Percentiles rank a stretch among this genome's conserved stretches.
phyloP scores from a whole-genome alignment of 495 filamentous ascomycete genomes.

The Penicillium pulvis region DNA sequence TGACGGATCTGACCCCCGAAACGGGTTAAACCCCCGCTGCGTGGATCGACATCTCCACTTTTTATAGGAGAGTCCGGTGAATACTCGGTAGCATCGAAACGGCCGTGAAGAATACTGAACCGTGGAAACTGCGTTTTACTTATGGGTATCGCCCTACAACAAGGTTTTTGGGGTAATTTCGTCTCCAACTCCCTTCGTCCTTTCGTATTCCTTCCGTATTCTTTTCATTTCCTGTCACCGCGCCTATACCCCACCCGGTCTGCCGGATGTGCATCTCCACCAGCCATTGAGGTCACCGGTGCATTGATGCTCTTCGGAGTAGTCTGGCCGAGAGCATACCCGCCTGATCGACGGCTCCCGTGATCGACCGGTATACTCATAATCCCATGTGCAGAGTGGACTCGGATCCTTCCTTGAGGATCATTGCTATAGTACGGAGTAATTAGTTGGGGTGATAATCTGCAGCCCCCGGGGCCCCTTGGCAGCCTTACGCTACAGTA shows the following conservation, averaged over 20 bases:
- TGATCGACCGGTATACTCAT: constrained; percentile 3
- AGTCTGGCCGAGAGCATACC: constrained; percentile 6
- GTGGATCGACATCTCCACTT: constrained; percentile 2
- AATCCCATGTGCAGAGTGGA: constrained; percentile 2
- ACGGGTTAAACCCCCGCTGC: not conserved
- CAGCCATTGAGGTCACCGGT: constrained; percentile 1
- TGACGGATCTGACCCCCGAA: not conserved
- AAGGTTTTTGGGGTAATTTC: not conserved
- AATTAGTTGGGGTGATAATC: no score
- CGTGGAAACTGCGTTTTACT: not conserved
- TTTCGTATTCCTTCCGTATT: not conserved
- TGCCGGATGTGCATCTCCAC: not conserved
- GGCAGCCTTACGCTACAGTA: not conserved
- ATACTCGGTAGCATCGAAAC: not conserved
- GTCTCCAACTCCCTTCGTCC: not conserved
- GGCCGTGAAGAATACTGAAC: constrained; percentile 1
- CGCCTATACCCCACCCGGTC: not conserved
- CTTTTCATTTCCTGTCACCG: not conserved
- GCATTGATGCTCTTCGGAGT: constrained; percentile 8
- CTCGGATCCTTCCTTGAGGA: not conserved
- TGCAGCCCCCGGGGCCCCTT: no score
- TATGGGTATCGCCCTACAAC: not conserved
- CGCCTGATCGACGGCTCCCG: constrained; percentile 8
- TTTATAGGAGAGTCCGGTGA: not conserved
- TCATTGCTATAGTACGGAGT: not conserved